Conservation (phyloP, 2,329 filamentous ascomycete species). For the Fusarium fracticaudum region DNA sequence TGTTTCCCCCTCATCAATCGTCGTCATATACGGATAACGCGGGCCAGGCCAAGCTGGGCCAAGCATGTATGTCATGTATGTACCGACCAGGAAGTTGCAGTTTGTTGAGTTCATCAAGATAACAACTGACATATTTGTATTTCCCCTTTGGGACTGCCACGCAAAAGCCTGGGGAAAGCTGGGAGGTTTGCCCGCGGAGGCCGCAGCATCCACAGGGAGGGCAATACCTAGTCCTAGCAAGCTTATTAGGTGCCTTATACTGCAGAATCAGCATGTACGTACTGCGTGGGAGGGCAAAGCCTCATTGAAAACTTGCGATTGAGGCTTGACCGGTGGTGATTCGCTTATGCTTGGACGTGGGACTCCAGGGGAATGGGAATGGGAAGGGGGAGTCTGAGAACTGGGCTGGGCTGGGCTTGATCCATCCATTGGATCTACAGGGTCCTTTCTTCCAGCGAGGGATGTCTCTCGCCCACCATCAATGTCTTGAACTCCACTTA, state of each 20-base stretch:
- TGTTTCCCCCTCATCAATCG: constrained; percentile 3
- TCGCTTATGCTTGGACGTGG: constrained; percentile 11
- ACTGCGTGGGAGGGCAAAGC: background rate
- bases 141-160: constrained; percentile 30
- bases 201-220: background rate
- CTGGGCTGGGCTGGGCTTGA: background rate
- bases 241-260: background rate
- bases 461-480: constrained; percentile 24
- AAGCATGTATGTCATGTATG: constrained; percentile 4
- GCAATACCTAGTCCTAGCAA: background rate
- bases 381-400: constrained; percentile 19
- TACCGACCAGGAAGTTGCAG: constrained; percentile 24
- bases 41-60: constrained; percentile 13
- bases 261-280: background rate
- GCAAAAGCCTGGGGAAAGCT: constrained; percentile 32
- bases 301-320: constrained; percentile 13
- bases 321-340: constrained; percentile 30
- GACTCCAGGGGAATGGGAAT: constrained; percentile 30
- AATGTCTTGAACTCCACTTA: constrained; percentile 30
- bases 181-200: constrained; percentile 15
- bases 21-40: constrained; percentile 28
- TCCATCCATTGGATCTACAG: constrained; percentile 39
- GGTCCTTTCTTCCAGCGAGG: constrained; percentile 32
- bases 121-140: constrained; percentile 7
- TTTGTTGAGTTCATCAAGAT: constrained; percentile 32